Base-by-base conservation (phyloP, 495 filamentous ascomycete genomes). In the Penicillium soppii region DNA sequence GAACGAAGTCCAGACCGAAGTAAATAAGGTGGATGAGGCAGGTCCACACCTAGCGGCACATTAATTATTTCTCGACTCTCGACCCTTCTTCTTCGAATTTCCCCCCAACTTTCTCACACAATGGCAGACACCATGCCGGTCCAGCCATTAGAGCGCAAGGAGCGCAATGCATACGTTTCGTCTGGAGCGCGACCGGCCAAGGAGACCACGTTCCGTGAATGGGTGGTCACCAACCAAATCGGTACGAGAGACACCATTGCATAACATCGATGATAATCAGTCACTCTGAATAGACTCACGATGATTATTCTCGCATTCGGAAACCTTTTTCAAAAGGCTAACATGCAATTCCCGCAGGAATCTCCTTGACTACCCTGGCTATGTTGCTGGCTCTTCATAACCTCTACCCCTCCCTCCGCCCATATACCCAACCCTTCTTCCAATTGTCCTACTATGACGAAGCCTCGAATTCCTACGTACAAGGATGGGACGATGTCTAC, bases 341-440 rank as follows among this genome's bases (percentile, higher is more conserved):
- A 26, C 26, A 30, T 25, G 37, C 37, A 23, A 23, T 13, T 35
- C 43, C 13, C 22, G 36, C 56, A 94, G 90, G 87, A 29, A 80
- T 95, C 40, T 85, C 90, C 13, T 68, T 90, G 68, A 90, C 87
- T 58, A 82, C 90, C 45, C 75, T 96, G 47, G 78, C 88, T 50
- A 82, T 91, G 47, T 79, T 96, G 53, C 77, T 82, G 67, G 79
- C 92, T 52, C 81, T 86, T 50, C 90, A 95, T 74, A 72, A 88
- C 50, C 83, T 79, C 53, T 87, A 92, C 69, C 92, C 92, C 30
- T 83, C 83, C 43, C 84, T 89, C 19, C 81, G 88, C 47, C 73
- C 80, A n/a, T 81, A 86, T 58, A 94, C 91, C 32, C 76, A 81
- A 50, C 92, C 90, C 47, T 95, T 95, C 72, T 92, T 92, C 70